phyloP scores from a whole-genome alignment of 495 filamentous ascomycete genomes.

The Durotheca rogersii region DNA sequence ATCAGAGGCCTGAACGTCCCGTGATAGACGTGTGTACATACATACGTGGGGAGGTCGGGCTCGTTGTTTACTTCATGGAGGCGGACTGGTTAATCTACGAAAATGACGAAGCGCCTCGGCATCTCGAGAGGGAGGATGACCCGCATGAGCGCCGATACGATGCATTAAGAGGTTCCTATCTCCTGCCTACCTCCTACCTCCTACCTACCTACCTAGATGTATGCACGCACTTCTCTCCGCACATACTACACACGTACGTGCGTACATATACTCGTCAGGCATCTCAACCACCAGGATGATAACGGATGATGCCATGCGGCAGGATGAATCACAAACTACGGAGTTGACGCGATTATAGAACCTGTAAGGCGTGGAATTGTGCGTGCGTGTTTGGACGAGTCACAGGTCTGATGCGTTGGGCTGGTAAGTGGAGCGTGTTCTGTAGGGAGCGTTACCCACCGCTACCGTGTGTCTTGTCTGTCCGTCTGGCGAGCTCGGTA shows the following conservation, averaged over 20 bases:
- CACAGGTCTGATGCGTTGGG: constrained; percentile 21
- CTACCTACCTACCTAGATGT: too few species aligned
- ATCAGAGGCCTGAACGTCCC: constrained; percentile 16
- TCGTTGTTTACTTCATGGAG: not conserved
- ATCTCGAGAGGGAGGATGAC: not conserved
- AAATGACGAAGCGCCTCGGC: not conserved
- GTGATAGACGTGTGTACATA: not conserved
- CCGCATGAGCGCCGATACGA: not conserved
- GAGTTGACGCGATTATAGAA: not conserved
- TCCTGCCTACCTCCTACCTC: too few species aligned
- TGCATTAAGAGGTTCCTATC: too few species aligned
- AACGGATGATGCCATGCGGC: not conserved
- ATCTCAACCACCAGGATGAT: too few species aligned
- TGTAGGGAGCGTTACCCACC: too few species aligned
- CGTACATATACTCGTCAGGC: too few species aligned
- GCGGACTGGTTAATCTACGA: not conserved
- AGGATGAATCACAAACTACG: constrained; percentile 3
- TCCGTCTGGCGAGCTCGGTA: too few species aligned
- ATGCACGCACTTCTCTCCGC: too few species aligned
- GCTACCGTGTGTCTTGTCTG: too few species aligned
- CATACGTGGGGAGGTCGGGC: not conserved
- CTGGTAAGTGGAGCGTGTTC: constrained; percentile 22
- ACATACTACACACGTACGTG: too few species aligned
- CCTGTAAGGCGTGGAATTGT: too few species aligned
- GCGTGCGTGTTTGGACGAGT: too few species aligned